Base-by-base conservation (phyloP, 2,329 filamentous ascomycete species). In the Bipolaris victoriae region DNA sequence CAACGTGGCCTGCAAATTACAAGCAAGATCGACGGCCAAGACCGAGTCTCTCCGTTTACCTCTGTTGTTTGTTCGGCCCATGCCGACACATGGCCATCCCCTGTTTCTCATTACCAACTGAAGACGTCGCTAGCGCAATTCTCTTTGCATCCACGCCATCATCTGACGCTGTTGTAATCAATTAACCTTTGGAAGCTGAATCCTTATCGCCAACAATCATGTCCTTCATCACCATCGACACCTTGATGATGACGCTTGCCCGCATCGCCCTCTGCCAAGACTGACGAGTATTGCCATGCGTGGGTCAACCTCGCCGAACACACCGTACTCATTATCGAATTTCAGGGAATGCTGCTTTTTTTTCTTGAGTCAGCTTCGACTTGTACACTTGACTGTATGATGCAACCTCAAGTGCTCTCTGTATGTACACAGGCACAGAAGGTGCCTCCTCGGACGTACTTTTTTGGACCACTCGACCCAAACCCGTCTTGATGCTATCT, bases 271-370 rank as follows among this genome's bases (percentile, higher is more conserved):
- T 40, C 26, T 40, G 62, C 64, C 67, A 71, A 70, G 65, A 37
- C 41, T 24, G 35, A 40, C 45, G 51, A 60, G 35, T 39, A 52
- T 48, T 54, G 55, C 54, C 48, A 53, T 57, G 58, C 56, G 46
- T 61, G 55, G 56, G 45, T 64, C 49, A 58, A 72, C 62, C 62
- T 74, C 69, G 71, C 69, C 69, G 71, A 72, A 62, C 54, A 67
- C 39, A 56, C 59, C 62, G 52, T 55, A 64, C 16, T 61, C 51
- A 40, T 48, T 66, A 65, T 68, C 61, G 62, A 63, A 52, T 53
- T 48, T 3, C 46, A 58, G 46, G 52, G 52, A 55, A 51, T 48
- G 45, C 51, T 52, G 56, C 49, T 57, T 63, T 55, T 55, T 55
- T 55, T 52, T 39, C 3, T 39, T 49, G 49, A 45, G 41, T 52